Base-by-base conservation (phyloP, 2,329 filamentous ascomycete species). In the Colletotrichum eremochloae region DNA sequence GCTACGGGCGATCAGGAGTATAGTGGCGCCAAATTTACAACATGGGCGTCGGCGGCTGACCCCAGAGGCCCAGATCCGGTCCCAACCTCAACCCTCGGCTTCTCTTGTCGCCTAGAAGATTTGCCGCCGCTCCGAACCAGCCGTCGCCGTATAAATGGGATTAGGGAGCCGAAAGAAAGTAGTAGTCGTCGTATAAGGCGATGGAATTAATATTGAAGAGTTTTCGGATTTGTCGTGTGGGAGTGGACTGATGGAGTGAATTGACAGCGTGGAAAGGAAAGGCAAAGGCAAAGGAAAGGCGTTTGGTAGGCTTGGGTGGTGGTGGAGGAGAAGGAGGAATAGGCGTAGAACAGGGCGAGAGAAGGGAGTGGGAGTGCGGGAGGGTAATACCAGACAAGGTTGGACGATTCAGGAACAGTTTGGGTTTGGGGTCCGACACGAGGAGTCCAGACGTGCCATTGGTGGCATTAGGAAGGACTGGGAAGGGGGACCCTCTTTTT, bases 401-500 rank as follows among this genome's bases (percentile, higher is more conserved):
- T 72, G 66, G 69, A 72, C 69, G 69, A 69, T 72, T 72, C 69
- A 72, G 69, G 69, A 72, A 72, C 69, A 64, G 66, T 72, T 72
- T 72, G 69, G 69, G 69, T 72, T 72, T 72, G 66, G 69, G 69
- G 58, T 72, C 66, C 69, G 69, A 69, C 69, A 69, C 66, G 69
- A 69, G 64, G 53, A 33, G 46, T 55, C 66, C 66, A 60, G 60
- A 50, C 53, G 20, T 46, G 46, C 36, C 38, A 72, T 72, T 72
- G 69, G 69, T 69, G 69, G 53, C 29, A 42, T 33, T 57, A n/a
- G 50, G 42, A 12, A 63, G 14, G 33, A 40, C 55, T 57, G 11
- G 55, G 55, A 42, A 29, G 56, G 44, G 57, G 68, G 31, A 36
- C n/a, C 58, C 58, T 52, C 46, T 40, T 56, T 46, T 50, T 33